Percentiles rank a stretch among this genome's conserved stretches.
These are phyloP conservation scores for Ogataea henricii DNA, from an alignment of 805 yeast species.

Conservation along the genomic window DNA sequence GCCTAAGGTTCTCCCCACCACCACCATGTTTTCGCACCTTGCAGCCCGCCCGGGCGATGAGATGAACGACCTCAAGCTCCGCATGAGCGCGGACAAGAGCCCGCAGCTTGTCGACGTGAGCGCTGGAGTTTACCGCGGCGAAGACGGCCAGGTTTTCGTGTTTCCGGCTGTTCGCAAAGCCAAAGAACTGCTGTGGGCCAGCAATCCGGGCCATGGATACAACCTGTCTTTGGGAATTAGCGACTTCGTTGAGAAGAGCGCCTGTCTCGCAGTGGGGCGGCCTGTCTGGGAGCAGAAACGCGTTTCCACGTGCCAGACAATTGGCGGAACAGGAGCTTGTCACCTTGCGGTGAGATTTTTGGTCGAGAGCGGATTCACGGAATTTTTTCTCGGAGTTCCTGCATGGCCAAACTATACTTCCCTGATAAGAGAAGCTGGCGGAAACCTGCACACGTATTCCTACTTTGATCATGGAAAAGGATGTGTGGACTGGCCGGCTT, in stretches of 20 bases:
- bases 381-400: conserved; percentile 42
- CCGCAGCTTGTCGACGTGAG: conserved; percentile 43
- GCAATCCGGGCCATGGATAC: conserved; percentile 48
- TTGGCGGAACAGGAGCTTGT: conserved; percentile 51
- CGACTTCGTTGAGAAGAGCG: conserved; percentile 38
- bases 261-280: conserved; percentile 40
- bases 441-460: conserved; percentile 42
- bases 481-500: conserved; percentile 54
- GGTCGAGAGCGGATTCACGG: conserved; percentile 41
- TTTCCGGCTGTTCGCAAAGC: conserved; percentile 43
- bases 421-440: conserved; percentile 49
- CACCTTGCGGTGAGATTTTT: conserved; percentile 49
- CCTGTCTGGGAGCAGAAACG: conserved; percentile 33
- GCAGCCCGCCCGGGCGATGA: conserved; percentile 15
- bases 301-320: conserved; percentile 48
- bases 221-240: conserved; percentile 45
- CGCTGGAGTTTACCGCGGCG: conserved; percentile 49
- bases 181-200: conserved; percentile 34
- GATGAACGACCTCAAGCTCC: conserved; percentile 15
- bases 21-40: conserved; percentile 3
- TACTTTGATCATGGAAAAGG: conserved; percentile 44
- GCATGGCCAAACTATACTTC: conserved; percentile 55
- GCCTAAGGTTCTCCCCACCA: too few relatives aligned
- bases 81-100: conserved; percentile 28
- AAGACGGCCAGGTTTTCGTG: conserved; percentile 38